These are phyloP conservation scores for Celoporthe dispersa DNA, from an alignment of 2,329 filamentous ascomycete genomes.

Conservation along the genomic window DNA sequence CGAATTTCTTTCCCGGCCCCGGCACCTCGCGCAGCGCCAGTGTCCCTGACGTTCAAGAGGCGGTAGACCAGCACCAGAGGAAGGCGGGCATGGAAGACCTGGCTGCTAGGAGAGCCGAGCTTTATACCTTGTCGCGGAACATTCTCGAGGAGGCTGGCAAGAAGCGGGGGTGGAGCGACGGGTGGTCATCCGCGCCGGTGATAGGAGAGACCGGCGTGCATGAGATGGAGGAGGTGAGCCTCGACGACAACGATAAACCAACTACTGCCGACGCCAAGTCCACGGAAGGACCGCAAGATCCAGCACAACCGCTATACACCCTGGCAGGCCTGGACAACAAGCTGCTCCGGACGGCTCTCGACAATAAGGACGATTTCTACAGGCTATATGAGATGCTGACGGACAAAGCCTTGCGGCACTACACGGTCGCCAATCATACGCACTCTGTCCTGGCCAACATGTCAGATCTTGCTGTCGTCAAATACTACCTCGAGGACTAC, in stretches of 20 bases:
- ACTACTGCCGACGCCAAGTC: conserved; percentile 36
- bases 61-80: conserved; percentile 39
- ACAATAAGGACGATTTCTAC: conserved; percentile 67
- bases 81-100: conserved; percentile 78
- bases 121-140: conserved; percentile 79
- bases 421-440: conserved; percentile 75
- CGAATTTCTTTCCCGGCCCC: conserved; percentile 57
- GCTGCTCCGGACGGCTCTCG: conserved; percentile 64
- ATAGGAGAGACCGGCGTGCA: conserved; percentile 49
- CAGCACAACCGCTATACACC: conserved; percentile 32
- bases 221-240: conserved; percentile 62
- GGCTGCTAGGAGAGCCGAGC: conserved; percentile 79
- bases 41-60: conserved; percentile 44
- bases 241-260: conserved; percentile 52
- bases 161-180: conserved; percentile 74
- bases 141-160: conserved; percentile 76
- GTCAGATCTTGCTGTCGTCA: conserved; percentile 84
- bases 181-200: conserved; percentile 68
- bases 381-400: conserved; percentile 76
- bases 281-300: background rate
- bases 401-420: conserved; percentile 81
- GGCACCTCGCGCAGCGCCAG: conserved; percentile 43
- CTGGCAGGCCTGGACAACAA: conserved; percentile 57
- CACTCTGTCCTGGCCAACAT: conserved; percentile 79
- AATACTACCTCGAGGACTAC: conserved; percentile 77